Conservation (phyloP, 257 asterid species). For the Handroanthus guayacan region DNA sequence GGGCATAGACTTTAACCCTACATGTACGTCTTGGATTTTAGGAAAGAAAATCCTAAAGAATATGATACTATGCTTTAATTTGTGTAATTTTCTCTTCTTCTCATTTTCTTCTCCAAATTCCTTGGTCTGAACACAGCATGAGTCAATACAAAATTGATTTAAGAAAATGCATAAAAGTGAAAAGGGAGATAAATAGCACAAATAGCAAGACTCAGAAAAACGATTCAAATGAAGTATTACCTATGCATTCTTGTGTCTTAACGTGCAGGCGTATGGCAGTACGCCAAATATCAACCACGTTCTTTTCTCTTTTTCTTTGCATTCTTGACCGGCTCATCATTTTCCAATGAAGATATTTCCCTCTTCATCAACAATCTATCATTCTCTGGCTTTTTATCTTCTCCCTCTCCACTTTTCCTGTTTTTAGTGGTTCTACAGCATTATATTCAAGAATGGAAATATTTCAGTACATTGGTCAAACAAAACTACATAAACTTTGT, state of each 20-base stretch:
- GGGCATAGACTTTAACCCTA: not conserved
- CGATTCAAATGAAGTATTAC: conserved; percentile 29
- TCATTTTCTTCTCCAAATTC: too few relatives aligned
- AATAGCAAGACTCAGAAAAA: not conserved
- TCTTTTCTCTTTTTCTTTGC: conserved; percentile 49
- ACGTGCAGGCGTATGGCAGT: conserved; percentile 4
- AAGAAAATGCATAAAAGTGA: not conserved
- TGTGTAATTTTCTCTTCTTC: too few relatives aligned
- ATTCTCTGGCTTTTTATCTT: conserved; percentile 29
- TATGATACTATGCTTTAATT: too few relatives aligned
- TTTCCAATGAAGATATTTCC: conserved; percentile 31
- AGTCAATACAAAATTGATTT: not conserved
- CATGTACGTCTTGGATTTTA: too few relatives aligned
- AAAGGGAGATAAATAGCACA: not conserved
- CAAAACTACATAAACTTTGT: conserved; percentile 3
- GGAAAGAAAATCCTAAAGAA: too few relatives aligned
- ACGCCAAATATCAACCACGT: conserved; percentile 38
- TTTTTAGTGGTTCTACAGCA: conserved; percentile 52
- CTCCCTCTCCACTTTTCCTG: conserved; percentile 38
- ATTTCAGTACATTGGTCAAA: not conserved
- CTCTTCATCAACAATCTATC: conserved; percentile 33
- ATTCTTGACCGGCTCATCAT: conserved; percentile 44
- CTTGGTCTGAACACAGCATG: too few relatives aligned
- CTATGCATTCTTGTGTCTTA: not conserved
- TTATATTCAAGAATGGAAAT: conserved; percentile 11